Conservation (phyloP, 2,329 filamentous ascomycete genomes). For the Penicillium sp. region DNA sequence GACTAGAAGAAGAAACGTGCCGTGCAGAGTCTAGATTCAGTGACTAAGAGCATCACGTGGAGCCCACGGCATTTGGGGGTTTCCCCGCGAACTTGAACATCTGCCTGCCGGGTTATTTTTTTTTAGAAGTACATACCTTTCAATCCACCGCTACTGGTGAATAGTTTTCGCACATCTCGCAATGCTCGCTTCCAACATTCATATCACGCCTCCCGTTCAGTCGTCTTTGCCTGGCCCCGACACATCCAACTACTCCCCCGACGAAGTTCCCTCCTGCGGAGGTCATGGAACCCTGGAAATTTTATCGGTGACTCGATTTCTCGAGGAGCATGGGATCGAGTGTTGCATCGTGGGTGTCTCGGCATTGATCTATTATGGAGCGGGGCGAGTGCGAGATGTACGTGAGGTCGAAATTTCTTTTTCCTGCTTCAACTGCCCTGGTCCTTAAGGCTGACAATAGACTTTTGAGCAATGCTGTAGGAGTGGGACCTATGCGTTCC, state of each 20-base stretch:
- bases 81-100: constrained; percentile 11
- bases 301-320: constrained; percentile 21
- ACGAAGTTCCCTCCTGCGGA: constrained; percentile 18
- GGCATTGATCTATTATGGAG: constrained; percentile 25
- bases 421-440: not conserved
- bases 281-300: constrained; percentile 23
- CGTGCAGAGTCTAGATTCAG: constrained; percentile 10
- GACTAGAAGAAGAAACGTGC: no score
- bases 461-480: constrained; percentile 5
- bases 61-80: constrained; percentile 4
- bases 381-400: constrained; percentile 23
- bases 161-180: not conserved
- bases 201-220: constrained; percentile 10
- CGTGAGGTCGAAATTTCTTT: constrained; percentile 1
- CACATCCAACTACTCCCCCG: constrained; percentile 13
- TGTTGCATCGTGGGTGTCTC: constrained; percentile 26
- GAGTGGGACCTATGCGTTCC: constrained; percentile 26
- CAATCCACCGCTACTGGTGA: no score
- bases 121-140: no score
- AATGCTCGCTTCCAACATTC: constrained; percentile 17
- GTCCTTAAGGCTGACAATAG: not conserved
- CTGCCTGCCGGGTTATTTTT: no score
- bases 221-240: constrained; percentile 10
- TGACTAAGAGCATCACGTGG: constrained; percentile 17
- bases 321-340: constrained; percentile 24